Evolutionary conservation across 805 yeast species (phyloP).

Genomic region (Candida succiphila): DNA sequence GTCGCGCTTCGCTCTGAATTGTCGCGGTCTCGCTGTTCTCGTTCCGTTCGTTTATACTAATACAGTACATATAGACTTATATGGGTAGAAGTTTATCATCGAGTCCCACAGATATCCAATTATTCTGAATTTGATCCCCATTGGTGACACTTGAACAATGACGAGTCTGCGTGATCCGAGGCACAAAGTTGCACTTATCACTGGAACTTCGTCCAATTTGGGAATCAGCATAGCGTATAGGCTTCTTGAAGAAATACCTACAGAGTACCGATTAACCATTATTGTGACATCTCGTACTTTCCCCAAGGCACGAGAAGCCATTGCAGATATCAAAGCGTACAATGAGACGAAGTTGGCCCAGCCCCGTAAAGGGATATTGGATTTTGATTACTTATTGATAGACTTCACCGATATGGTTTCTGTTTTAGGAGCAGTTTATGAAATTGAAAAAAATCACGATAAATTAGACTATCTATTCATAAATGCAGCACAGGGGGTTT

Average conservation of each 20-base stretch:
- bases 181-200: constrained; percentile 22
- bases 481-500: constrained; percentile 86
- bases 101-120: not conserved
- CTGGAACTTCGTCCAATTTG: constrained; percentile 47
- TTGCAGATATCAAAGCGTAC: constrained; percentile 43
- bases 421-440: constrained; percentile 63
- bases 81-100: no score
- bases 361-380: constrained; percentile 48
- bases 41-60: not conserved
- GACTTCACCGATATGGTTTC: constrained; percentile 90
- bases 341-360: constrained; percentile 19
- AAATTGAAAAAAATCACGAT: constrained; percentile 50
- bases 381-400: constrained; percentile 81
- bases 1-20: no score
- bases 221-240: constrained; percentile 84
- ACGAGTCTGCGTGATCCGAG: not conserved
- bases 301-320: constrained; percentile 73
- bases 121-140: not conserved
- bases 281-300: constrained; percentile 86
- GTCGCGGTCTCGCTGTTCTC: no score
- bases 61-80: no score
- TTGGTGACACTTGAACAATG: not conserved
- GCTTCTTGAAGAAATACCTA: constrained; percentile 50
- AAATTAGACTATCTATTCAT: constrained; percentile 72
- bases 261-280: constrained; percentile 52